Evolutionary conservation across 352 stramenopile genomes (phyloP).

Genomic region (Elongisporangium prolatum): DNA sequence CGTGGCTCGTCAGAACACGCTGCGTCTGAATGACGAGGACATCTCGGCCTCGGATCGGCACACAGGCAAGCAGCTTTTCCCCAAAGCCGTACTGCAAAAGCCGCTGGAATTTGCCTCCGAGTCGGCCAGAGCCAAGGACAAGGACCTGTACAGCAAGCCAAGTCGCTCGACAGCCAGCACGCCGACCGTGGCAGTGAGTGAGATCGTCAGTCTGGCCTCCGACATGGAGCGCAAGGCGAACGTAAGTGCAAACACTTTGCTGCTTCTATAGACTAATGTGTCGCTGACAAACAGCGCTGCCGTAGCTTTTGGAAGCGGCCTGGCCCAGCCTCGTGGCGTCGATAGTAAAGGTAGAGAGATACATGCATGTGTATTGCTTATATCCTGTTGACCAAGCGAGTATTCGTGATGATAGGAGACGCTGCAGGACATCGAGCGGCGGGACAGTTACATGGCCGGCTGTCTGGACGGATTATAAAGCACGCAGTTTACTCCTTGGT

Average conservation of each 20-base stretch:
- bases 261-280: not conserved
- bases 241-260: constrained; percentile 16
- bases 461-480: constrained; percentile 61
- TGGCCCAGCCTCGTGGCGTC: constrained; percentile 48
- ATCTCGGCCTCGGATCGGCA: constrained; percentile 42
- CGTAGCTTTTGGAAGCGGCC: constrained; percentile 45
- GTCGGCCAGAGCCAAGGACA: constrained; percentile 4
- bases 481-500: constrained; percentile 34
- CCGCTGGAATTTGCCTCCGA: constrained; percentile 4
- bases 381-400: not conserved
- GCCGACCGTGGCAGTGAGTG: constrained; percentile 12
- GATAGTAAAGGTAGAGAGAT: constrained; percentile 47
- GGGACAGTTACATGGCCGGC: constrained; percentile 58
- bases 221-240: constrained; percentile 50
- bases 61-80: constrained; percentile 53
- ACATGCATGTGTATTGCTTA: not conserved
- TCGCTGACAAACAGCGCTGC: constrained; percentile 3
- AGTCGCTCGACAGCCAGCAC: constrained; percentile 6
- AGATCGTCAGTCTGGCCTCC: constrained; percentile 40
- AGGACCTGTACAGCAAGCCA: constrained; percentile 20
- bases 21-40: constrained; percentile 57
- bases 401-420: constrained; percentile 36
- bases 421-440: constrained; percentile 58
- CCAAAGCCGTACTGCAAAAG: constrained; percentile 16
- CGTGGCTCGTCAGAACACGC: constrained; percentile 31